phyloP scores from a whole-genome alignment of 768 basidiomycete genomes.

The Pisolithus marmoratus region DNA sequence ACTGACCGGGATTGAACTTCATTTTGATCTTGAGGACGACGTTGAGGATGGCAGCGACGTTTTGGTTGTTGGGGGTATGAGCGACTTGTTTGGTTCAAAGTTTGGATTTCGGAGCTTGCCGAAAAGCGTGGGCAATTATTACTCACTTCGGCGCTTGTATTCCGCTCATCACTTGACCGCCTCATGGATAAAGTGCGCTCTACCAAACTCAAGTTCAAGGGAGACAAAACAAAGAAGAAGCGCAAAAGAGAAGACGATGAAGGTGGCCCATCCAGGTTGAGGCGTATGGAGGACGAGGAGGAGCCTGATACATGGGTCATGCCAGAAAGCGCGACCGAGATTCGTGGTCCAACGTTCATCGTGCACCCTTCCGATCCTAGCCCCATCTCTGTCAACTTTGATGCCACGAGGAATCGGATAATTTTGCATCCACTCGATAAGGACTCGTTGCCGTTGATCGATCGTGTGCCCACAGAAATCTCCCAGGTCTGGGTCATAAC shows the following conservation, averaged over 20 bases:
- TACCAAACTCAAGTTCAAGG: slow-evolving; percentile 83
- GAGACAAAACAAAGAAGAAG: slow-evolving; percentile 81
- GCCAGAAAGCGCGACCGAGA: slow-evolving; percentile 63
- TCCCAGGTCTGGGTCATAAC: slow-evolving; percentile 91
- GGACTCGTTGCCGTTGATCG: slow-evolving; percentile 50
- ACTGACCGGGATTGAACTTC: slow-evolving; percentile 84
- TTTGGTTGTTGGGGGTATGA: slow-evolving; percentile 16
- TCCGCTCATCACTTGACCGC: slow-evolving; percentile 14
- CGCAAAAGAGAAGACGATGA: slow-evolving; percentile 58
- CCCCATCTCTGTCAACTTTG: slow-evolving; percentile 73
- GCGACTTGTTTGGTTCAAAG: slow-evolving; percentile 34
- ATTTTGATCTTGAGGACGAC: slow-evolving; percentile 65
- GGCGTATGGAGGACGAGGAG: slow-evolving; percentile 53
- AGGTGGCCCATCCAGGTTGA: slow-evolving; percentile 36
- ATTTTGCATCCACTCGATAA: slow-evolving; percentile 62
- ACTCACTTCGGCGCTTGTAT: no score
- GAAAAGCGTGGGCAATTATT: not conserved
- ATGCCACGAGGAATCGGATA: slow-evolving; percentile 67
- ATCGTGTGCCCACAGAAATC: slow-evolving; percentile 73
- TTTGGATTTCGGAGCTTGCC: slow-evolving; percentile 22
- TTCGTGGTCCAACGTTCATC: slow-evolving; percentile 86
- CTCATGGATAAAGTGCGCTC: slow-evolving; percentile 51
- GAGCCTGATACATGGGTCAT: slow-evolving; percentile 76
- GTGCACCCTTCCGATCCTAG: slow-evolving; percentile 76
- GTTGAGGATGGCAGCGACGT: slow-evolving; percentile 43